Evolutionary conservation across 2,329 filamentous ascomycete species (phyloP).

Genomic region (Sclerotinia trifoliorum): DNA sequence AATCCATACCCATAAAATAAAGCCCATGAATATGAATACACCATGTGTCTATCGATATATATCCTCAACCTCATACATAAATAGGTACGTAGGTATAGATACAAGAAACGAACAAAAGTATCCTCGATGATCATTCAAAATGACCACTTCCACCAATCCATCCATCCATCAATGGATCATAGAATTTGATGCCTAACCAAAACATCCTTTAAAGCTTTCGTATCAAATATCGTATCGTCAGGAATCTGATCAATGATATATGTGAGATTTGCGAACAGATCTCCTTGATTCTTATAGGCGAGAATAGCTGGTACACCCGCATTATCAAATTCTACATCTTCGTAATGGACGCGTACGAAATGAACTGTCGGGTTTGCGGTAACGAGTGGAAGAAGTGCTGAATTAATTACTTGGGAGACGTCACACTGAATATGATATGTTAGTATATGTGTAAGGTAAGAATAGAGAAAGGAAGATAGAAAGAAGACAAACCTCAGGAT

Average conservation of each 20-base stretch:
- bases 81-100: neutral
- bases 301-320: slow-evolving; percentile 84
- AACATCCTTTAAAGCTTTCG: slow-evolving; percentile 51
- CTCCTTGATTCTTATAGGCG: slow-evolving; percentile 82
- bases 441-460: slow-evolving; percentile 23
- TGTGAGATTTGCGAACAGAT: slow-evolving; percentile 86
- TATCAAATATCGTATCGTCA: slow-evolving; percentile 59
- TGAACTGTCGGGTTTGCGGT: slow-evolving; percentile 67
- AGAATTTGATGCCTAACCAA: slow-evolving; percentile 52
- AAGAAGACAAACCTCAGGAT: slow-evolving; percentile 66
- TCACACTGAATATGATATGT: slow-evolving; percentile 58
- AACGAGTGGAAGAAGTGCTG: slow-evolving; percentile 74
- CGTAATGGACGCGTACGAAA: slow-evolving; percentile 88
- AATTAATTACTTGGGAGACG: slow-evolving; percentile 75
- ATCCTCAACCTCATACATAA: neutral
- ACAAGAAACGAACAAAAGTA: neutral
- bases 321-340: slow-evolving; percentile 91
- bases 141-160: neutral
- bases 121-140: neutral
- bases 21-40: neutral
- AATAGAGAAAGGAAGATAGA: neutral
- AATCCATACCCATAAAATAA: neutral
- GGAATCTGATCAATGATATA: slow-evolving; percentile 86
- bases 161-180: slow-evolving; percentile 13
- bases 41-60: neutral